Base-by-base conservation (phyloP, 2,329 filamentous ascomycete genomes). In the Rutstroemia sp. region DNA sequence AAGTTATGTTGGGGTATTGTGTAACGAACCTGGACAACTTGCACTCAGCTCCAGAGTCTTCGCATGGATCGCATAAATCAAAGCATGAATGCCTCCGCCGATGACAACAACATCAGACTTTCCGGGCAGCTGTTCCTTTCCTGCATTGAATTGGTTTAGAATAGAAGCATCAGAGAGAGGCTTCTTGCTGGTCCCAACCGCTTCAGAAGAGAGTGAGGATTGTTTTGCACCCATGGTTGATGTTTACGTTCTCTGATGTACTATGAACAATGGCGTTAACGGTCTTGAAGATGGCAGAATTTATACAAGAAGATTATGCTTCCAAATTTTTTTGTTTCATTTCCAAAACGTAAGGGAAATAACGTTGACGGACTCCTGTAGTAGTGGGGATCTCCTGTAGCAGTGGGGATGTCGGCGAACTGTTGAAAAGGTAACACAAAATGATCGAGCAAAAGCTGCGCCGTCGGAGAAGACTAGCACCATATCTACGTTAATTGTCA, bases 11-110 rank as follows among this genome's bases (percentile, higher is more conserved):
- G 9, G 27, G 40, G 51, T 21, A 17, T 4, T 14, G 17, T 40
- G 39, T n/a, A 40, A 46, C 54, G 27, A 51, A 56, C 57, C 36
- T 40, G 12, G 27, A 36, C 38, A n/a, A 16, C 59, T 52, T 36
- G 2, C 23, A 8, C 50, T 34, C 9, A 59, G 17, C 17, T 62
- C 61, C 42, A 60, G 27, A 8, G 50, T 63, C 14, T 50, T 44
- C 5, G 56, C 47, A 34, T 66, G 63, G 42, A 64, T 66, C 8
- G 63, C 61, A 53, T 65, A 66, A 21, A 66, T 64, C 10, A 66
- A 55, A 6, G 54, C 56, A 47, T 64, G 61, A 19, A 66, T 64
- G 21, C 64, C 64, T 48, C 51, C 63, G 9, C 64, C 64, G 4
- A 57, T 58, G 17, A 66, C 58, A 14, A 66, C 61, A 4, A 66